These are phyloP conservation scores for Thraustochytrium sp. DNA, from an alignment of 352 stramenopile species.

Conservation along the genomic window DNA sequence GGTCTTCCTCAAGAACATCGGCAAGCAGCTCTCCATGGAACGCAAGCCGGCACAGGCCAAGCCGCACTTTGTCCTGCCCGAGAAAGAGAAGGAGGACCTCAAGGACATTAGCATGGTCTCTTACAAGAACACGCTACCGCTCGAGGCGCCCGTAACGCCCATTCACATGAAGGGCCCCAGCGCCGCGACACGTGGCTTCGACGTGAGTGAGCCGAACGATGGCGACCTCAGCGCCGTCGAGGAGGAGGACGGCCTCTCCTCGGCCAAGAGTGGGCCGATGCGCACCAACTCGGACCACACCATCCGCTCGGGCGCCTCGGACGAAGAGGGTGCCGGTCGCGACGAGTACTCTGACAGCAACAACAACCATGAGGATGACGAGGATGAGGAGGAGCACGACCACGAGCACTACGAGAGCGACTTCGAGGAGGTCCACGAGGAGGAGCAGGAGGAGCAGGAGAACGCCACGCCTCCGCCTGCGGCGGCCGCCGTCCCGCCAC, in stretches of 20 bases:
- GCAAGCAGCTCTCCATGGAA: constrained; percentile 11
- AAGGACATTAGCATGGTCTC: constrained; percentile 18
- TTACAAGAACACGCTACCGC: background rate
- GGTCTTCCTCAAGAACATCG: constrained; percentile 17
- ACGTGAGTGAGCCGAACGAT: background rate
- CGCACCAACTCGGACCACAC: background rate
- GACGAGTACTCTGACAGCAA: background rate
- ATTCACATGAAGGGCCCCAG: background rate
- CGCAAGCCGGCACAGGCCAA: background rate
- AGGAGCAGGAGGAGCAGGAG: background rate
- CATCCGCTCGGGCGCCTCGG: background rate
- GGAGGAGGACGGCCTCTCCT: background rate
- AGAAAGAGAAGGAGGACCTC: background rate
- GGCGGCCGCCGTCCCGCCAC: background rate
- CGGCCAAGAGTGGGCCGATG: background rate
- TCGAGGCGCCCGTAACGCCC: background rate
- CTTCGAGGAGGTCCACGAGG: background rate
- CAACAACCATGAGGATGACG: background rate
- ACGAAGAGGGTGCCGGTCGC: background rate
- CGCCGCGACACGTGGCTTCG: background rate
- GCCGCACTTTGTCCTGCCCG: background rate
- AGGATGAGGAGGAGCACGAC: background rate
- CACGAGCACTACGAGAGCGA: background rate
- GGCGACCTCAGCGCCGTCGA: background rate
- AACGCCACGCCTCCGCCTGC: background rate